These are phyloP conservation scores for Starmerella bombicola DNA, from an alignment of 805 yeast genomes.

Conservation along the genomic window DNA sequence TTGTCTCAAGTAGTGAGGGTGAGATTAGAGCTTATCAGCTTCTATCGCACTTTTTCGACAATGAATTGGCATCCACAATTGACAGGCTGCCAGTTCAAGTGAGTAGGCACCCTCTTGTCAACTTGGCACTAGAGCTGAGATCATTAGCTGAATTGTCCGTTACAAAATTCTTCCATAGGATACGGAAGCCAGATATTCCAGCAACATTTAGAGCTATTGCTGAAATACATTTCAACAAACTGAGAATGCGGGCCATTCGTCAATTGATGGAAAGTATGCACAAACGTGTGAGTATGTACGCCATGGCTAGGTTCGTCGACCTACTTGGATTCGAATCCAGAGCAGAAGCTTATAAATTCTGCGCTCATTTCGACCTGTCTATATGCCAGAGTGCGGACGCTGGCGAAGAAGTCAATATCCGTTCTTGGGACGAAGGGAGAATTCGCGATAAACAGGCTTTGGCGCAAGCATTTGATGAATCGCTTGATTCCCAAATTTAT, in stretches of 20 bases:
- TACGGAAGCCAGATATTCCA: slow-evolving; percentile 43
- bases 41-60: slow-evolving; percentile 66
- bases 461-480: slow-evolving; percentile 9
- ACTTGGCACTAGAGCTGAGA: slow-evolving; percentile 59
- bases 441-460: slow-evolving; percentile 8
- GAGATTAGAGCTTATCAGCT: slow-evolving; percentile 85
- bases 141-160: slow-evolving; percentile 41
- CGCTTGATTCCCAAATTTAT: slow-evolving; percentile 4
- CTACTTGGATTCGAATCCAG: slow-evolving; percentile 57
- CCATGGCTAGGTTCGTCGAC: slow-evolving; percentile 35
- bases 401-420: slow-evolving; percentile 17
- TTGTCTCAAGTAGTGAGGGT: slow-evolving; percentile 63
- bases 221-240: slow-evolving; percentile 59
- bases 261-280: slow-evolving; percentile 57
- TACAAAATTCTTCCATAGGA: slow-evolving; percentile 46
- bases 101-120: slow-evolving; percentile 44
- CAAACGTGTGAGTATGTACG: slow-evolving; percentile 46
- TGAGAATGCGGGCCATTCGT: slow-evolving; percentile 59
- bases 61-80: slow-evolving; percentile 66
- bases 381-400: slow-evolving; percentile 1
- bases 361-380: slow-evolving; percentile 47
- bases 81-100: slow-evolving; percentile 54
- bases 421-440: slow-evolving; percentile 15
- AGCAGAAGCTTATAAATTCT: slow-evolving; percentile 43
- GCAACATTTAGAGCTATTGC: slow-evolving; percentile 58